Percentiles rank a stretch among this genome's conserved stretches.
These are phyloP conservation scores for Quercus lobata DNA, from an alignment of 331 rosid species.

Conservation along the genomic window DNA sequence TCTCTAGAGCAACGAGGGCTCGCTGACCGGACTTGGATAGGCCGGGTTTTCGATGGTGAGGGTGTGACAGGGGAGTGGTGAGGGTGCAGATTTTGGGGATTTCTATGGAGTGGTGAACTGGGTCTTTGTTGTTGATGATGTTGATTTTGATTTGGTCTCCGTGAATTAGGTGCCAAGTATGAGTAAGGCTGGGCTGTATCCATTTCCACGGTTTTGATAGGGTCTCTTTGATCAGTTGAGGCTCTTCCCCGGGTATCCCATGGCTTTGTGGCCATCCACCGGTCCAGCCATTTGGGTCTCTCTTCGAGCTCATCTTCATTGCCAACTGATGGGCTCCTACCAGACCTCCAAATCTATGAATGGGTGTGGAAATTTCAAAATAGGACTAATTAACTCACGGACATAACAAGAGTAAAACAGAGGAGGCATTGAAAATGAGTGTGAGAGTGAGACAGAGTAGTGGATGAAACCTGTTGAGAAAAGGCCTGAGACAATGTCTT, in stretches of 20 bases:
- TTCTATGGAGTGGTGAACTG: constrained; percentile 64
- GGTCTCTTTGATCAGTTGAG: constrained; percentile 83
- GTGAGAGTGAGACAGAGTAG: not conserved
- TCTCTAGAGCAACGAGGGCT: constrained; percentile 74
- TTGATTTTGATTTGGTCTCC: constrained; percentile 71
- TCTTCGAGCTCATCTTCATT: constrained; percentile 77
- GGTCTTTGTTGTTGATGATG: constrained; percentile 56
- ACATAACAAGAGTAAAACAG: not conserved
- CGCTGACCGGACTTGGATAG: constrained; percentile 72
- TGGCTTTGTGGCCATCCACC: constrained; percentile 86
- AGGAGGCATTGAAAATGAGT: not conserved
- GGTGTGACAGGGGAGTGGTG: constrained; percentile 74
- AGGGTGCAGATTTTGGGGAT: constrained; percentile 42
- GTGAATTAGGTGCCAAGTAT: constrained; percentile 47
- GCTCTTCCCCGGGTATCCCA: constrained; percentile 84
- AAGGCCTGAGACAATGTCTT: constrained; percentile 69
- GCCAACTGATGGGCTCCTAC: constrained; percentile 74
- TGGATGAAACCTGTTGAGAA: constrained; percentile 70
- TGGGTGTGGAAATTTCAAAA: not conserved
- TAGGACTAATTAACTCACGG: constrained; percentile 16
- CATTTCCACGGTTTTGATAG: constrained; percentile 75
- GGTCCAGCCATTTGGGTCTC: constrained; percentile 71
- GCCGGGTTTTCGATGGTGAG: constrained; percentile 70
- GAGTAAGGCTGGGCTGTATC: constrained; percentile 88
- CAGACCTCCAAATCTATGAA: constrained; percentile 53